A percentile compares a stretch with the other conserved stretches of the same genome.
phyloP scores from a whole-genome alignment of 257 asterid species.

The Petrea volubilis region DNA sequence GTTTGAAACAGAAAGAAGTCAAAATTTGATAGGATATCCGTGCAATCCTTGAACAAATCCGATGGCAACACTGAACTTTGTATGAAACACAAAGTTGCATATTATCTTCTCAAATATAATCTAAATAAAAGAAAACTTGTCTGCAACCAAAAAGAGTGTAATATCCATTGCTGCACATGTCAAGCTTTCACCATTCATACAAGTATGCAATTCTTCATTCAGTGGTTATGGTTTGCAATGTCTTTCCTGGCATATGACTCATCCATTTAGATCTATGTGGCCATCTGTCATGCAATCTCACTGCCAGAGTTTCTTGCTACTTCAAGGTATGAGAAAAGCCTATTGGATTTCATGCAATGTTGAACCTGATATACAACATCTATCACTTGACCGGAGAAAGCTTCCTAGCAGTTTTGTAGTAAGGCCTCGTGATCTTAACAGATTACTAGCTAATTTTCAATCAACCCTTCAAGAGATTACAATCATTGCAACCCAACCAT shows the following conservation, averaged over 20 bases:
- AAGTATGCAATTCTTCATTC: constrained; percentile 1
- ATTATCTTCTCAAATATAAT: background rate
- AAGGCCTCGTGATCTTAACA: constrained; percentile 88
- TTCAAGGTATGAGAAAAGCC: constrained; percentile 82
- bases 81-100: background rate
- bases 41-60: background rate
- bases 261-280: background rate
- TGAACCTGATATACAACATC: constrained; percentile 85
- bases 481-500: constrained; percentile 74
- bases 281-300: constrained; percentile 8
- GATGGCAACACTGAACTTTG: background rate
- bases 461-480: constrained; percentile 94
- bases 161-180: background rate
- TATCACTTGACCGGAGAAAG: constrained; percentile 80
- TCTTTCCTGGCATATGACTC: constrained; percentile 4
- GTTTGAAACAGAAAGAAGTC: background rate
- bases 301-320: constrained; percentile 11
- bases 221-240: background rate
- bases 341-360: constrained; percentile 89
- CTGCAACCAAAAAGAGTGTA: background rate
- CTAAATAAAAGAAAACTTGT: background rate
- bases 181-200: background rate
- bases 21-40: background rate
- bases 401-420: constrained; percentile 90
- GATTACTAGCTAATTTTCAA: constrained; percentile 81